Evolutionary conservation across 164 flowering plant genomes (phyloP), one percentile per base, ranked within the genome.

Genomic region (Protea cynaroides): DNA sequence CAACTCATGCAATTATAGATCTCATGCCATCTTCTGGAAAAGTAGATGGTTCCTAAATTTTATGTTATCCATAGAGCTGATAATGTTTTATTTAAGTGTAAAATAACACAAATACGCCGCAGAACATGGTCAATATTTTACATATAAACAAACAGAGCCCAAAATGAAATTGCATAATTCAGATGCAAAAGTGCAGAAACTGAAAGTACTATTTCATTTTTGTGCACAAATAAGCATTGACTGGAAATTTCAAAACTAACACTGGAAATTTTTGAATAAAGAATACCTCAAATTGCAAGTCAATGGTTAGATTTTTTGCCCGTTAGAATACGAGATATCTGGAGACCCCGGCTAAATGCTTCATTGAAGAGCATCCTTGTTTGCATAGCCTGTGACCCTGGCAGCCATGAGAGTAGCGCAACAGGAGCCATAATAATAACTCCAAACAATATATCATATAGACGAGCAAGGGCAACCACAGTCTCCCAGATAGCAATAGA

Each of bases 281-380:
- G 54, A 21, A 18, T 82, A 83, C 86, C 87, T 74, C 68, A 52
- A 60, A 38, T 72, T 64, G 73, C 49, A 56, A 29, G 54, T 78
- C 72, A 65, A 36, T 25, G 34, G 23, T 65, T 71, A 25, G 79
- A 70, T 64, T 79, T 87, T 69, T 90, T 93, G 59, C 94, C 96
- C 5, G 94, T 63, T 25, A 90, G 72, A 59, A 93, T 76, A 4
- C 82, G 88, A 62, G 96, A 93, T 58, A 90, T 93, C 71, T 87
- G 96, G 25, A 93, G 91, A 36, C 97, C 97, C 72, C 98, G 68
- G 78, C 96, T 90, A 72, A 93, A 93, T 29, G 90, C 98, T 74
- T 93, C 86, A 76, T 93, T 93, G 74, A 93, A 93, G 54, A 93
- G 76, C 59, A 93, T 89, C 73, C 98, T 82, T 9, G 96, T 90